Evolutionary conservation across 2,329 filamentous ascomycete species (phyloP).

Genomic region (Teratosphaeria destructans): DNA sequence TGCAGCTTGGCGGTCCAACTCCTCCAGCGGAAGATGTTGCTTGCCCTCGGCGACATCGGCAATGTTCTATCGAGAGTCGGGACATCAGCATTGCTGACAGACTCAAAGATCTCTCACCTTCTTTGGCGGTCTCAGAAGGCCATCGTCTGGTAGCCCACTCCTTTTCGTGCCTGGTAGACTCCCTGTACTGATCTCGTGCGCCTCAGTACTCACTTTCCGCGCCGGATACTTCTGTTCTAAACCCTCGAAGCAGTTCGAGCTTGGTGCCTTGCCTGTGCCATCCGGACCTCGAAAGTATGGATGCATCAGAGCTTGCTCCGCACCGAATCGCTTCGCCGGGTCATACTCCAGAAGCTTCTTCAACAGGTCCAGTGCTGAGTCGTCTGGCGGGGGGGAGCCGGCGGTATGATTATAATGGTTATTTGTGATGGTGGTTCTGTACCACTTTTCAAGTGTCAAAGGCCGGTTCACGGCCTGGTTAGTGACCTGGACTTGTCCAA

Average conservation of each 20-base stretch:
- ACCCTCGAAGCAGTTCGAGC: constrained; percentile 81
- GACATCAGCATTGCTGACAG: neutral
- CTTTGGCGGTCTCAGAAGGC: constrained; percentile 48
- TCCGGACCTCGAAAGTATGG: constrained; percentile 59
- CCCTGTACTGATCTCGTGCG: constrained; percentile 87
- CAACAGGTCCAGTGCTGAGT: constrained; percentile 60
- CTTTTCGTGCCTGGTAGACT: constrained; percentile 87
- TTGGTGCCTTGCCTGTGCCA: constrained; percentile 38
- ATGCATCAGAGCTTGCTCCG: constrained; percentile 78
- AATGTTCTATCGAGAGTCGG: neutral
- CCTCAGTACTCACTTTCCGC: constrained; percentile 81
- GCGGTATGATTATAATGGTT: constrained; percentile 33
- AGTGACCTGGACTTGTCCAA: constrained; percentile 29
- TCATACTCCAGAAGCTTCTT: constrained; percentile 84
- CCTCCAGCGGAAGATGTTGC: neutral
- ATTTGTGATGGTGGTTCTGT: constrained; percentile 37
- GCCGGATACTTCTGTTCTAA: constrained; percentile 82
- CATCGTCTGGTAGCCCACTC: constrained; percentile 75
- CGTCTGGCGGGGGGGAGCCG: constrained; percentile 46
- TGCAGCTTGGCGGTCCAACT: neutral
- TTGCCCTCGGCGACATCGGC: neutral
- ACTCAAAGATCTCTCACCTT: constrained; percentile 40
- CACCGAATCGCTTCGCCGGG: constrained; percentile 76
- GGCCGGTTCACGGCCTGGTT: constrained; percentile 42
- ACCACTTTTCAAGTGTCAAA: constrained; percentile 58